Conservation (phyloP, 2,329 filamentous ascomycete species). For the Alternaria panax region DNA sequence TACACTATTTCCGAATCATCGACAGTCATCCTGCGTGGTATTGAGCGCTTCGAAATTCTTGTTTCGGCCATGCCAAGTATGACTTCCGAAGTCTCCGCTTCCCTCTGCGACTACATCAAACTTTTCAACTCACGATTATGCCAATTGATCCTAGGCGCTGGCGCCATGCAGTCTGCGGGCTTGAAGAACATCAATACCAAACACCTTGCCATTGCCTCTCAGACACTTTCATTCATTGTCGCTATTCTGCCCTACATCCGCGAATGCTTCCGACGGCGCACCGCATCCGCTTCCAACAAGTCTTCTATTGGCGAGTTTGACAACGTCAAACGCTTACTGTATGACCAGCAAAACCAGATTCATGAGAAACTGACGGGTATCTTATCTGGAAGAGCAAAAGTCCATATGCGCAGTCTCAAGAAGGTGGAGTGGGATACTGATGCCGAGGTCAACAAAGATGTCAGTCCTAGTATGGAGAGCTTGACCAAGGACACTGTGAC, state of each 20-base stretch:
- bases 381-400: constrained; percentile 78
- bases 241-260: constrained; percentile 87
- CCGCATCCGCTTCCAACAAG: constrained; percentile 51
- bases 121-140: constrained; percentile 95
- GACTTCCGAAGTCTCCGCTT: constrained; percentile 80
- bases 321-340: constrained; percentile 80
- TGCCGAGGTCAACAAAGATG: constrained; percentile 50
- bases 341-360: constrained; percentile 89
- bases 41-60: constrained; percentile 83
- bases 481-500: constrained; percentile 85
- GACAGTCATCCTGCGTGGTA: constrained; percentile 78
- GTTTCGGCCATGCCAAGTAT: constrained; percentile 87
- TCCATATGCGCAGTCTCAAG: constrained; percentile 78
- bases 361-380: constrained; percentile 94
- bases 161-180: constrained; percentile 85
- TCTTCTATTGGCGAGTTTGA: constrained; percentile 80
- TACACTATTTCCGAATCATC: constrained; percentile 88
- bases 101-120: constrained; percentile 84
- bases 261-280: constrained; percentile 85
- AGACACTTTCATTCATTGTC: constrained; percentile 86
- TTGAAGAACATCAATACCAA: constrained; percentile 92
- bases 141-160: constrained; percentile 95
- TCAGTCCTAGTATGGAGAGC: constrained; percentile 82
- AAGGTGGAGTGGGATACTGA: constrained; percentile 75
- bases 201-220: constrained; percentile 89